Percentiles rank a stretch among this genome's conserved stretches.
These are phyloP conservation scores for Mycena galopus DNA, from an alignment of 768 basidiomycete species.

Conservation along the genomic window DNA sequence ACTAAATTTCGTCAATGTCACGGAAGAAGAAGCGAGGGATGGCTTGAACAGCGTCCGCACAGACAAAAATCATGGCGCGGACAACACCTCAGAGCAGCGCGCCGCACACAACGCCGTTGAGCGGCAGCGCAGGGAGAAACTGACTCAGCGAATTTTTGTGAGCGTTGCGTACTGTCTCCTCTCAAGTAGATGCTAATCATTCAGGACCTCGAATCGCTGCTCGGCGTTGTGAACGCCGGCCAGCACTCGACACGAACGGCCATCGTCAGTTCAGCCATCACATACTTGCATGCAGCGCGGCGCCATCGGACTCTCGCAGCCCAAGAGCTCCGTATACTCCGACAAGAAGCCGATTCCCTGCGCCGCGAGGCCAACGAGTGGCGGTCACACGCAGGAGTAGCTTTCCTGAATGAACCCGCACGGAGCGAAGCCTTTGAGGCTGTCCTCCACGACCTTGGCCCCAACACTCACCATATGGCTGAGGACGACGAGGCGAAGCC, in stretches of 20 bases:
- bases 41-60: not conserved
- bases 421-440: constrained; percentile 79
- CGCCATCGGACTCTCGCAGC: constrained; percentile 87
- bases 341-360: constrained; percentile 86
- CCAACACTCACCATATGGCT: constrained; percentile 61
- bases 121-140: not conserved
- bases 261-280: constrained; percentile 96
- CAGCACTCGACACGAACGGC: constrained; percentile 95
- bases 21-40: not conserved
- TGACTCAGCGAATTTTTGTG: not conserved
- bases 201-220: constrained; percentile 90
- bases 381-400: constrained; percentile 82
- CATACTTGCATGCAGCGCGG: constrained; percentile 86
- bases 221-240: constrained; percentile 91
- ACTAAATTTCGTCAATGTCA: not conserved
- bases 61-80: not conserved
- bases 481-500: not conserved
- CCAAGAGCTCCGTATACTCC: constrained; percentile 82
- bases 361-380: constrained; percentile 94
- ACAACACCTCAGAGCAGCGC: not conserved
- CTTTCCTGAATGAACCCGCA: constrained; percentile 78
- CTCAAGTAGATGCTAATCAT: constrained; percentile 38
- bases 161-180: not conserved
- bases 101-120: not conserved
- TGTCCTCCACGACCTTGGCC: constrained; percentile 76